phyloP scores from a whole-genome alignment of 768 basidiomycete genomes.

The Tulasnella sp. region DNA sequence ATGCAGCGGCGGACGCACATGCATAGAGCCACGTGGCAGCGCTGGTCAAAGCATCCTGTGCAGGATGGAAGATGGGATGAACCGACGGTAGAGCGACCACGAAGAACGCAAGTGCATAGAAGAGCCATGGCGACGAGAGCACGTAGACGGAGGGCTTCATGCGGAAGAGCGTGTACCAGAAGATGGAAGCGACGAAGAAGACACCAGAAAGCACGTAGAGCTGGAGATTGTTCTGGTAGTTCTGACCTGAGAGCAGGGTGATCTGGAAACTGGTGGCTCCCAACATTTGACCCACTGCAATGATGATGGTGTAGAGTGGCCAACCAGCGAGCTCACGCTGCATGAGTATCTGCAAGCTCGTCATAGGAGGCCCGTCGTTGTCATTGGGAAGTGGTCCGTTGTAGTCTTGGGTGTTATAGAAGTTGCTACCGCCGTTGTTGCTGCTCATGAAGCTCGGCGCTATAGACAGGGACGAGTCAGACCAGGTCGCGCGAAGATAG shows the following conservation, averaged over 20 bases:
- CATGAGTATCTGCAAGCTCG: slow-evolving; percentile 72
- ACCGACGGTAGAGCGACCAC: slow-evolving; percentile 82
- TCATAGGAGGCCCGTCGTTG: slow-evolving; percentile 60
- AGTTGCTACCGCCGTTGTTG: slow-evolving; percentile 28
- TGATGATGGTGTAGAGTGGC: slow-evolving; percentile 86
- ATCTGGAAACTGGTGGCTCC: slow-evolving; percentile 93
- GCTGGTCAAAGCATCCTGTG: slow-evolving; percentile 60
- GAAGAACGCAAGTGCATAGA: slow-evolving; percentile 87
- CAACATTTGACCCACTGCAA: slow-evolving; percentile 81
- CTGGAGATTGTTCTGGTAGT: slow-evolving; percentile 68
- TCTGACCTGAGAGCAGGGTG: slow-evolving; percentile 77
- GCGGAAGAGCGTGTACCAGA: slow-evolving; percentile 88
- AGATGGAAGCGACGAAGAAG: slow-evolving; percentile 72
- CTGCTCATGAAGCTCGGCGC: slow-evolving; percentile 36
- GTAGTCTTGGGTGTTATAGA: slow-evolving; percentile 36
- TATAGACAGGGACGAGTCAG: slow-evolving; percentile 7
- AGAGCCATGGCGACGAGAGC: slow-evolving; percentile 78
- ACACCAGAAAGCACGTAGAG: slow-evolving; percentile 85
- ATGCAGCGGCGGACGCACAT: slow-evolving; percentile 83
- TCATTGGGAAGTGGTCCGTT: slow-evolving; percentile 33
- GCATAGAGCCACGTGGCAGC: slow-evolving; percentile 88
- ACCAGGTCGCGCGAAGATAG: background rate
- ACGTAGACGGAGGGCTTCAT: slow-evolving; percentile 81
- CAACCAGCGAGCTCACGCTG: slow-evolving; percentile 70
- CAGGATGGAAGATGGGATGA: slow-evolving; percentile 41